A percentile compares a stretch with the other conserved stretches of the same genome.
These are phyloP conservation scores for Irpex lacteus DNA, from an alignment of 1,284 basidiomycete species.

Conservation along the genomic window DNA sequence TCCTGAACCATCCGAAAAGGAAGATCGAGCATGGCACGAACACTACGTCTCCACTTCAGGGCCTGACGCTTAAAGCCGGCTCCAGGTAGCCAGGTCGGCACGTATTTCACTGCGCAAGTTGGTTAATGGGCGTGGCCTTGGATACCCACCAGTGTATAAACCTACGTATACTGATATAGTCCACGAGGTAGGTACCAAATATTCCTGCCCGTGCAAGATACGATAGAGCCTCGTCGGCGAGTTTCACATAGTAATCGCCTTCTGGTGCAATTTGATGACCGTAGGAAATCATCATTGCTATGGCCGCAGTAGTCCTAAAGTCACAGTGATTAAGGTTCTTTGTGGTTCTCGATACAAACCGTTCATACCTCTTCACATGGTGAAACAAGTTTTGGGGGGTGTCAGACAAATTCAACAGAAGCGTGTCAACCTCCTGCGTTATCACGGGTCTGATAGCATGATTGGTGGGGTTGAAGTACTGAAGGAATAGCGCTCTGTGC, in stretches of 20 bases:
- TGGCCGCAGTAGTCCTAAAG: constrained; percentile 19
- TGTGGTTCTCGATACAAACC: not conserved
- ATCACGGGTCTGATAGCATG: constrained; percentile 36
- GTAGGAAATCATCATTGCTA: constrained; percentile 26
- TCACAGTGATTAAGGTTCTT: not conserved
- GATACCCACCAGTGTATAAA: too few species aligned
- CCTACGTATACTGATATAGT: constrained; percentile 27
- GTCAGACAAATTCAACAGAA: constrained; percentile 20
- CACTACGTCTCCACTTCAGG: constrained; percentile 14
- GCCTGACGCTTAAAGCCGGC: constrained; percentile 25
- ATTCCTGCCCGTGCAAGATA: constrained; percentile 21
- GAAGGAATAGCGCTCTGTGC: constrained; percentile 43
- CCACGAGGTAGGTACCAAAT: constrained; percentile 29
- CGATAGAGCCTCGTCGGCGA: constrained; percentile 35
- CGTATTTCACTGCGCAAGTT: constrained; percentile 20
- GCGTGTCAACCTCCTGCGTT: constrained; percentile 35
- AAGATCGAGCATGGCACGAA: constrained; percentile 20
- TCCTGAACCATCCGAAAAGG: constrained; percentile 25
- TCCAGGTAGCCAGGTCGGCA: constrained; percentile 26
- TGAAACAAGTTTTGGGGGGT: constrained; percentile 17
- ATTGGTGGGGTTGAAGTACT: constrained; percentile 37
- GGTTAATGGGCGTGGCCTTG: too few species aligned
- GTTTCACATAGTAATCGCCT: constrained; percentile 41
- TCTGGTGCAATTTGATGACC: constrained; percentile 30
- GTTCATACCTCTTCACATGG: constrained; percentile 20